Evolutionary conservation across 345 rosid species (phyloP).

Genomic region (Salix purpurea): DNA sequence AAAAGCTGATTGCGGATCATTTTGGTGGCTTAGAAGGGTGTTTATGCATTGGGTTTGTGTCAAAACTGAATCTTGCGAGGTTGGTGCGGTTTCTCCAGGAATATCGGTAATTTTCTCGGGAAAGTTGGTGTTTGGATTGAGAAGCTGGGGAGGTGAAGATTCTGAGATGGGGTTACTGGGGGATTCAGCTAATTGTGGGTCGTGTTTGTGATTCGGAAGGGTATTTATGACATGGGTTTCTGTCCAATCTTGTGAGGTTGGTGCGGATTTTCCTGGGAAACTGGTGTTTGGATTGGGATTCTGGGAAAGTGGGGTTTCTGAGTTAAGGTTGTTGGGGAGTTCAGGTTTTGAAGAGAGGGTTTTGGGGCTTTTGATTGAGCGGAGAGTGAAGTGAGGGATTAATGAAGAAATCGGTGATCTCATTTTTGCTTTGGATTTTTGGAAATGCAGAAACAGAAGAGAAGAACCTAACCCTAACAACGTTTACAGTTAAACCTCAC

Average conservation of each 20-base stretch:
- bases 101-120: conserved; percentile 3
- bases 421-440: conserved; percentile 13
- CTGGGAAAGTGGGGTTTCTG: conserved; percentile 15
- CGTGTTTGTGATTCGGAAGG: too few species aligned
- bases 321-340: conserved; percentile 5
- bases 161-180: conserved; percentile 10
- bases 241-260: too few species aligned
- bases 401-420: conserved; percentile 8
- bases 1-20: conserved; percentile 44
- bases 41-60: conserved; percentile 27
- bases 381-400: conserved; percentile 17
- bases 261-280: conserved; percentile 10
- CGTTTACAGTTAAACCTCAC: neutral
- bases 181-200: neutral
- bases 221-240: too few species aligned
- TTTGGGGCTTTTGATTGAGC: conserved; percentile 22
- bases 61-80: conserved; percentile 5
- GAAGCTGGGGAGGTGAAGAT: conserved; percentile 8
- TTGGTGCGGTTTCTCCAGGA: neutral
- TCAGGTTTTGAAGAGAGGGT: conserved; percentile 41
- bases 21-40: conserved; percentile 40
- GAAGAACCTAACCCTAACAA: conserved; percentile 3
- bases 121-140: neutral
- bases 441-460: conserved; percentile 1
- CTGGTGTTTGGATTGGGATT: conserved; percentile 11